phyloP scores from a whole-genome alignment of 2,329 filamentous ascomycete genomes.

The Sclerotinia minor region DNA sequence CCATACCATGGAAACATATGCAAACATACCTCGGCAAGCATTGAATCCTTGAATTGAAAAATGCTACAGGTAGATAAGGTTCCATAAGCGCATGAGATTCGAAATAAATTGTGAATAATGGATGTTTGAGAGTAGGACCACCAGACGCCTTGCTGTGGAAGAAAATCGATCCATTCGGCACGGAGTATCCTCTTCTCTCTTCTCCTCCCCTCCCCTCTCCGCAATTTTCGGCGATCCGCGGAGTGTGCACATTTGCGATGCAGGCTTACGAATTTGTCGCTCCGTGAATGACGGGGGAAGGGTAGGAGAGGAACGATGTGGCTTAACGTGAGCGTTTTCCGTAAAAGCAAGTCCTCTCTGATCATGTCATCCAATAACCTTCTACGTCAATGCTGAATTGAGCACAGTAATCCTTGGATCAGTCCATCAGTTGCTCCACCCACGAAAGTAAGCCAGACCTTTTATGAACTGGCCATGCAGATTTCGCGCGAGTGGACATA shows the following conservation, averaged over 20 bases:
- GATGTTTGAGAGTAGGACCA: background rate
- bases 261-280: background rate
- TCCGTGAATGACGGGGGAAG: background rate
- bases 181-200: background rate
- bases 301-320: slow-evolving; percentile 12
- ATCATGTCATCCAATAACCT: background rate
- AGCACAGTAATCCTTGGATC: background rate
- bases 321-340: slow-evolving; percentile 7
- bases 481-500: slow-evolving; percentile 1
- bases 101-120: background rate
- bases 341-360: slow-evolving; percentile 3
- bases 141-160: too few species aligned
- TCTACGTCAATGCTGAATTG: slow-evolving; percentile 5
- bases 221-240: background rate
- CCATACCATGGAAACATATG: background rate
- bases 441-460: background rate
- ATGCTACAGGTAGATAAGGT: background rate
- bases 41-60: background rate
- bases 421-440: slow-evolving; percentile 17
- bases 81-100: background rate
- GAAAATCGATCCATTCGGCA: background rate
- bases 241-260: background rate
- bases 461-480: background rate
- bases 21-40: slow-evolving; percentile 3
- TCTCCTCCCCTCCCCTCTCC: background rate